Percentiles rank a stretch among this genome's conserved stretches.
Conservation (phyloP, 2,329 filamentous ascomycete species). For the Paracoccidioides brasiliensis region DNA sequence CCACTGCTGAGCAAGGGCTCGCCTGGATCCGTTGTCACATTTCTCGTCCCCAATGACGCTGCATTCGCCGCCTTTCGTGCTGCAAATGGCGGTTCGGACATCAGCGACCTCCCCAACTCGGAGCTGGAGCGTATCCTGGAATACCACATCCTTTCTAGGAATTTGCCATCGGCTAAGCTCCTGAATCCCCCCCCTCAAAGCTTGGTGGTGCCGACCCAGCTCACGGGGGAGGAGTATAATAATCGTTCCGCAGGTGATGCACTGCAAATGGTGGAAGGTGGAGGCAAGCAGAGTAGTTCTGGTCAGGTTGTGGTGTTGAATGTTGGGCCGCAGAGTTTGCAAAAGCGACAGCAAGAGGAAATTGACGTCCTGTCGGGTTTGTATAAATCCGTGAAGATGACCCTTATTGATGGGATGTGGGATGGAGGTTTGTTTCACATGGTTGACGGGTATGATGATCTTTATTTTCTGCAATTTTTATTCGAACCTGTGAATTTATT, state of each 20-base stretch:
- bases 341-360: conserved; percentile 1
- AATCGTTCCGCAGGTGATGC: conserved; percentile 4
- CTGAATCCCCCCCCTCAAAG: conserved; percentile 1
- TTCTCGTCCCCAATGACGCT: conserved; percentile 5
- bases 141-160: conserved; percentile 4
- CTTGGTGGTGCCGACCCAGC: conserved; percentile 4
- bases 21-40: not conserved
- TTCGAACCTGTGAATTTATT: not conserved
- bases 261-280: not conserved
- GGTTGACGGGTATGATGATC: conserved; percentile 5
- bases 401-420: conserved; percentile 5
- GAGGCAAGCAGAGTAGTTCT: not conserved
- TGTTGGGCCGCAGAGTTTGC: not conserved
- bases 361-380: conserved; percentile 5
- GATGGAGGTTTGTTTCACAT: conserved; percentile 6
- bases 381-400: conserved; percentile 1
- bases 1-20: not conserved
- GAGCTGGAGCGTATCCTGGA: conserved; percentile 3
- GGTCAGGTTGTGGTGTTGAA: conserved; percentile 5
- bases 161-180: not conserved
- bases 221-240: conserved; percentile 4
- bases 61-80: conserved; percentile 3
- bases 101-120: not conserved
- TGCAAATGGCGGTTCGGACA: not conserved
- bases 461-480: not conserved